Percentiles rank a stretch among this genome's conserved stretches.
Conservation (phyloP, 139 green algal species). For the Chlorella sp. region DNA sequence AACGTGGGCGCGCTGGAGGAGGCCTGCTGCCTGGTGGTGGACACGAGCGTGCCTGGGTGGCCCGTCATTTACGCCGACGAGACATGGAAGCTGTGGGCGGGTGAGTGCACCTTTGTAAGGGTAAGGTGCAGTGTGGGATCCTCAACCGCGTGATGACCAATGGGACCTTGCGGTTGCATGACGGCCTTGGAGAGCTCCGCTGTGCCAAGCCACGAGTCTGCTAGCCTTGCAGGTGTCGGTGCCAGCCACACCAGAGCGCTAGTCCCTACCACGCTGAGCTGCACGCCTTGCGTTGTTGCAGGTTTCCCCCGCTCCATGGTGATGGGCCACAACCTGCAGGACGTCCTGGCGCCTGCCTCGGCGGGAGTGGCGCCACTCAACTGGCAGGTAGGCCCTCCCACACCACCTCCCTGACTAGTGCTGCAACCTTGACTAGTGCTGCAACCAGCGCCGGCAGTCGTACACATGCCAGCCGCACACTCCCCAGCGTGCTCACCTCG, state of each 20-base stretch:
- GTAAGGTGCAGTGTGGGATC: neutral
- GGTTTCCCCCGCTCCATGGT: neutral
- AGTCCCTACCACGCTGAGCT: neutral
- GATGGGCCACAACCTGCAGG: neutral
- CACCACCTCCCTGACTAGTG: no score
- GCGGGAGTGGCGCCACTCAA: neutral
- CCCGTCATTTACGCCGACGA: constrained; percentile 8
- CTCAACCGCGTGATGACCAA: neutral
- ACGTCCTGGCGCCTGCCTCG: neutral
- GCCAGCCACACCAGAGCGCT: neutral
- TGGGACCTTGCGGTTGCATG: neutral
- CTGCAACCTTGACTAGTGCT: no score
- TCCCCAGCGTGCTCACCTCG: no score
- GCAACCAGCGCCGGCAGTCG: no score
- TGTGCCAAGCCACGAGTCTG: neutral
- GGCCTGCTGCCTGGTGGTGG: constrained; percentile 22
- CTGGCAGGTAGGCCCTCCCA: neutral
- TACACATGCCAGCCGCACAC: no score
- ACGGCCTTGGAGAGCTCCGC: neutral
- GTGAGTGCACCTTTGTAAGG: neutral
- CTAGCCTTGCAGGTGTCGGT: neutral
- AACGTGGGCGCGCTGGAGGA: constrained; percentile 1
- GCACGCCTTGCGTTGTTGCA: neutral
- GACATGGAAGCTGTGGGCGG: constrained; percentile 12
- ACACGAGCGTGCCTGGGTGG: constrained; percentile 11